phyloP scores from a whole-genome alignment of 169 alveolate genomes.

The Neospora caninum region DNA sequence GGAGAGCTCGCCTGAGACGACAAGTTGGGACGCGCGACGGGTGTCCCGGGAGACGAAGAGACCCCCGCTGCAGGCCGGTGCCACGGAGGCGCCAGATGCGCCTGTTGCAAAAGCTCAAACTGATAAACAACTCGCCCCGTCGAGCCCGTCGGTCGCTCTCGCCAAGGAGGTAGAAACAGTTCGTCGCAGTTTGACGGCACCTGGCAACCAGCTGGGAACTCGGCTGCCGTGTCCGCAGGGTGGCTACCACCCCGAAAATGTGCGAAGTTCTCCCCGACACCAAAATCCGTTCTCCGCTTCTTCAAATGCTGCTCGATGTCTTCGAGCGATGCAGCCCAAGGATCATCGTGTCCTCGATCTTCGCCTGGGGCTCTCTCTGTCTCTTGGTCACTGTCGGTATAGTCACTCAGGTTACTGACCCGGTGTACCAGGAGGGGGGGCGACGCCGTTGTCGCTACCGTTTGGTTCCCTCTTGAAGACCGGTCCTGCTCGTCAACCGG shows the following conservation, averaged over 20 bases:
- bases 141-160: background rate
- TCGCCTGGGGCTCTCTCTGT: background rate
- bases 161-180: conserved; percentile 27
- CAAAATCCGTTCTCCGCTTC: background rate
- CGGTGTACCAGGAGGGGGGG: background rate
- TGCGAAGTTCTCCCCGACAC: background rate
- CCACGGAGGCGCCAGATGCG: background rate
- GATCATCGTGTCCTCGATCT: background rate
- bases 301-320: conserved; percentile 20
- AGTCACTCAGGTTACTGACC: background rate
- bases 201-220: background rate
- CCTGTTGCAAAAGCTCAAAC: background rate
- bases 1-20: background rate
- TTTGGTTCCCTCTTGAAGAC: background rate
- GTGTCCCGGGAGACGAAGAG: background rate
- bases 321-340: conserved; percentile 18
- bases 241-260: background rate
- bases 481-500: background rate
- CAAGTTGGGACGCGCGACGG: background rate
- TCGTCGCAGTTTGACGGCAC: background rate
- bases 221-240: background rate
- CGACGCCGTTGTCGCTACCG: background rate
- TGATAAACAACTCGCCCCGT: background rate
- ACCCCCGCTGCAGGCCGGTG: background rate
- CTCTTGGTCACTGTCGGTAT: conserved; percentile 15